A percentile compares a stretch with the other conserved stretches of the same genome.
These are phyloP conservation scores for Yarrowia bubula DNA, from an alignment of 805 yeast genomes.

Conservation along the genomic window DNA sequence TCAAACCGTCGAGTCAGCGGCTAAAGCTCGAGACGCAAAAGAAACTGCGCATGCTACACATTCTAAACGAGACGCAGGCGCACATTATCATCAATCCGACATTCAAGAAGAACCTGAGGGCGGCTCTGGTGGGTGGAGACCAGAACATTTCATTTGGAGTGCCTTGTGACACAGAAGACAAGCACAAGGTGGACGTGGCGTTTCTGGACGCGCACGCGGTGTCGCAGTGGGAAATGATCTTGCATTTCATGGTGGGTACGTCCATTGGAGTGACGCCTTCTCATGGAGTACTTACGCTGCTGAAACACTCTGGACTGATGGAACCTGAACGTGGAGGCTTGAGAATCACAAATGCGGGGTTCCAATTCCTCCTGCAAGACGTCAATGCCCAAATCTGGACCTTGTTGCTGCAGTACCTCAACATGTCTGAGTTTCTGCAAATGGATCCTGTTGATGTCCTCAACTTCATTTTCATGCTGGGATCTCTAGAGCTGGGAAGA, in stretches of 20 bases:
- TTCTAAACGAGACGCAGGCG: slow-evolving; percentile 58
- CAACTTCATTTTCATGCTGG: slow-evolving; percentile 89
- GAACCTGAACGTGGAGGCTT: slow-evolving; percentile 47
- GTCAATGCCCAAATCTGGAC: slow-evolving; percentile 96
- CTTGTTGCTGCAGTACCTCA: slow-evolving; percentile 76
- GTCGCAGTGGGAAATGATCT: slow-evolving; percentile 87
- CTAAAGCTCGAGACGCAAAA: slow-evolving; percentile 72
- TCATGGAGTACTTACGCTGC: slow-evolving; percentile 73
- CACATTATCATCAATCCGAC: slow-evolving; percentile 49
- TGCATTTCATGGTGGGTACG: slow-evolving; percentile 98
- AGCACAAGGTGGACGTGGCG: slow-evolving; percentile 56
- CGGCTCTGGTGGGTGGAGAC: slow-evolving; percentile 77
- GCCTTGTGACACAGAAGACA: slow-evolving; percentile 55
- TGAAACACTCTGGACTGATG: slow-evolving; percentile 84
- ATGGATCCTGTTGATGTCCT: slow-evolving; percentile 97
- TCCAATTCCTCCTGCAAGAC: slow-evolving; percentile 90
- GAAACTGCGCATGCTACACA: slow-evolving; percentile 70
- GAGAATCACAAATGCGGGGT: slow-evolving; percentile 84
- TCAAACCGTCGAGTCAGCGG: slow-evolving; percentile 53
- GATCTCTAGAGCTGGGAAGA: slow-evolving; percentile 86
- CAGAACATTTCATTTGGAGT: slow-evolving; percentile 74
- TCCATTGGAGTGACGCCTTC: slow-evolving; percentile 61
- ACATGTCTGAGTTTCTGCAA: slow-evolving; percentile 74
- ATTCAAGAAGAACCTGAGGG: slow-evolving; percentile 71
- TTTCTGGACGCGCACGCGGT: slow-evolving; percentile 79